Conservation (phyloP, 1,284 basidiomycete species). For the Fistulinella cinereoalba region DNA sequence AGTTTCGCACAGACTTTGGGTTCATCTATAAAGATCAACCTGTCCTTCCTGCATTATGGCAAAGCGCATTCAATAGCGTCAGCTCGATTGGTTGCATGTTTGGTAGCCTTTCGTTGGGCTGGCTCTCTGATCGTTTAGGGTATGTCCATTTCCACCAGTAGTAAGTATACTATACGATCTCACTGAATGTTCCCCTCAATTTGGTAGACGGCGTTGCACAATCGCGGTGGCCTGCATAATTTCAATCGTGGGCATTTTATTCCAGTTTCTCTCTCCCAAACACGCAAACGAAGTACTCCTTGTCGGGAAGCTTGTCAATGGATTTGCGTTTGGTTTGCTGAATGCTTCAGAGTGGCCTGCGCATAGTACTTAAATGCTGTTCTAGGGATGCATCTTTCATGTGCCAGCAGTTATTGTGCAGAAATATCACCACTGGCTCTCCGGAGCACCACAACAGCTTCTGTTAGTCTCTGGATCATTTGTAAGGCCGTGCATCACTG, state of each 20-base stretch:
- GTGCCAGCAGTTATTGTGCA: constrained; percentile 27
- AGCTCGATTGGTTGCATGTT: constrained; percentile 28
- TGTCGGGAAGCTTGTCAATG: constrained; percentile 28
- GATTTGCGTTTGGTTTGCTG: constrained; percentile 25
- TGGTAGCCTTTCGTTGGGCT: constrained; percentile 27
- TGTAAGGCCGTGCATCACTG: constrained; percentile 11
- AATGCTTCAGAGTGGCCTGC: no score
- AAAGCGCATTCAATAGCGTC: constrained; percentile 29
- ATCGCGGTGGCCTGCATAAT: constrained; percentile 20
- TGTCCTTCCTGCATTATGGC: constrained; percentile 27
- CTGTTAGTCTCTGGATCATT: constrained; percentile 29
- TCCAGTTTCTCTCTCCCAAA: constrained; percentile 26
- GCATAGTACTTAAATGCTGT: not conserved
- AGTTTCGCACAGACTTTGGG: constrained; percentile 31
- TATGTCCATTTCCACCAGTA: not conserved
- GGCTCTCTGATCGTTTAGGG: constrained; percentile 26
- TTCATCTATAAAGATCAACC: constrained; percentile 4
- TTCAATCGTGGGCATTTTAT: constrained; percentile 24
- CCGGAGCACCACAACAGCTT: constrained; percentile 28
- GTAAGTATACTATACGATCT: no score
- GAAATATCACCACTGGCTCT: constrained; percentile 31
- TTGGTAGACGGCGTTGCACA: constrained; percentile 20
- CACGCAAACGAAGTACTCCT: constrained; percentile 26
- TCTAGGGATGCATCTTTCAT: constrained; percentile 28
- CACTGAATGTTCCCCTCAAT: not conserved